These are phyloP conservation scores for Halteria grandinella DNA, from an alignment of 73 alveolate genomes.

Conservation along the genomic window DNA sequence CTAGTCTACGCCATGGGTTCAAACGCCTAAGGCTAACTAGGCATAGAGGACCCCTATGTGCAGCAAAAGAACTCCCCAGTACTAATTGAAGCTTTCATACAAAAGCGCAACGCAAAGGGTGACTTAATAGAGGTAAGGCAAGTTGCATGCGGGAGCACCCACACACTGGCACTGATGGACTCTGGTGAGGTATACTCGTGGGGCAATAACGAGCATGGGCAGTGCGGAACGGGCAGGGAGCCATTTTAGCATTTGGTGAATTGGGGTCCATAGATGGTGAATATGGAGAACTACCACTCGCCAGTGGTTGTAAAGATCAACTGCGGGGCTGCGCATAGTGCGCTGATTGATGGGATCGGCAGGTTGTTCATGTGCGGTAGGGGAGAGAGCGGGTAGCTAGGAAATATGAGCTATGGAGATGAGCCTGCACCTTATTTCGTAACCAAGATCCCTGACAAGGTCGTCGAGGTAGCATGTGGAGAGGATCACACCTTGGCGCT, in stretches of 20 bases:
- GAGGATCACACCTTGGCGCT: constrained; percentile 65
- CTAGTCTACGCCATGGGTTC: constrained; percentile 74
- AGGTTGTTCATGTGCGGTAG: constrained; percentile 73
- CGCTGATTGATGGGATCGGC: constrained; percentile 60
- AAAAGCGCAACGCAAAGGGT: no score
- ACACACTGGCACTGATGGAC: constrained; percentile 78
- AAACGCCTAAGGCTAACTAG: constrained; percentile 74
- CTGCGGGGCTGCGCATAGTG: constrained; percentile 72
- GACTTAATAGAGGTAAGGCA: constrained; percentile 42
- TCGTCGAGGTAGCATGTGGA: constrained; percentile 74
- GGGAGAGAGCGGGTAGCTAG: constrained; percentile 73
- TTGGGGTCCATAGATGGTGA: constrained; percentile 13
- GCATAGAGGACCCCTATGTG: constrained; percentile 61
- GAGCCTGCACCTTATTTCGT: constrained; percentile 45
- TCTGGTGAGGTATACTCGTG: constrained; percentile 89
- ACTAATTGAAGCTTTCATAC: constrained; percentile 47
- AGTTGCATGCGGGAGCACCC: constrained; percentile 88
- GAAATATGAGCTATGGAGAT: constrained; percentile 52
- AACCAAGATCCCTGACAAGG: constrained; percentile 36
- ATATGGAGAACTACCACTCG: constrained; percentile 21
- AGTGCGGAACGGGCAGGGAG: constrained; percentile 61
- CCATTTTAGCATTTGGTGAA: constrained; percentile 9
- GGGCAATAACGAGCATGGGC: constrained; percentile 84
- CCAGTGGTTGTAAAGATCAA: constrained; percentile 5
- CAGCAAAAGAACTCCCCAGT: constrained; percentile 52